phyloP scores from a whole-genome alignment of 352 stramenopile species.

The Phytophthora sp. region DNA sequence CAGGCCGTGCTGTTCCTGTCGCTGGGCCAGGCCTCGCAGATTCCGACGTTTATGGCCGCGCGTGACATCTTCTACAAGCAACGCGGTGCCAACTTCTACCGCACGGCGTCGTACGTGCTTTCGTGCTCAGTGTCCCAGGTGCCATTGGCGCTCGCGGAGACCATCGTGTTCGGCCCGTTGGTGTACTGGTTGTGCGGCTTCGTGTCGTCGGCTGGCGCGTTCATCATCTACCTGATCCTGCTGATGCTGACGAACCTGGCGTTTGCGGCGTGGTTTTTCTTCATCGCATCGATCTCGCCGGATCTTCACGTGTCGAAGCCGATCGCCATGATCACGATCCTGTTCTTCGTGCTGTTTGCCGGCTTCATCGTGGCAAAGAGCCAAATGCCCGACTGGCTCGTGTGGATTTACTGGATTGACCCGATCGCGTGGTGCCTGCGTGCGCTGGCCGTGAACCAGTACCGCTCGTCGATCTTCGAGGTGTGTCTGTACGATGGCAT shows the following conservation, averaged over 20 bases:
- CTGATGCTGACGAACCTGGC: conserved; percentile 45
- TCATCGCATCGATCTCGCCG: conserved; percentile 34
- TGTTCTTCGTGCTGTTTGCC: conserved; percentile 61
- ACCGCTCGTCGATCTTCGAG: conserved; percentile 26
- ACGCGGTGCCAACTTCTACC: conserved; percentile 61
- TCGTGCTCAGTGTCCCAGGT: conserved; percentile 43
- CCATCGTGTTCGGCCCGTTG: conserved; percentile 60
- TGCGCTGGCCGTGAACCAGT: conserved; percentile 35
- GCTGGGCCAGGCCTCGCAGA: conserved; percentile 63
- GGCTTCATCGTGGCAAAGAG: conserved; percentile 57
- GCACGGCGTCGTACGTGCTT: conserved; percentile 70
- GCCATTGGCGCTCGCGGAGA: conserved; percentile 53
- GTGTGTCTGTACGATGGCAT: conserved; percentile 34
- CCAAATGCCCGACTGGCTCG: conserved; percentile 50
- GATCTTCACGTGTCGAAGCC: conserved; percentile 52
- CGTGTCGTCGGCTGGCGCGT: conserved; percentile 34
- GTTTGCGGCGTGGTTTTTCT: conserved; percentile 48
- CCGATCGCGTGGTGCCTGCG: conserved; percentile 58
- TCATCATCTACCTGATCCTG: conserved; percentile 45
- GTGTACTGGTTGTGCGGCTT: conserved; percentile 69
- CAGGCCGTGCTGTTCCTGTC: conserved; percentile 70
- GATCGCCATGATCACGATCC: conserved; percentile 44
- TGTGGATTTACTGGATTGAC: conserved; percentile 72
- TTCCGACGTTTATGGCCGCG: conserved; percentile 40
- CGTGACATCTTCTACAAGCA: conserved; percentile 59